A percentile compares a stretch with the other conserved stretches of the same genome.
phyloP scores from a whole-genome alignment of 495 filamentous ascomycete species.

The Apiosordaria backusii region DNA sequence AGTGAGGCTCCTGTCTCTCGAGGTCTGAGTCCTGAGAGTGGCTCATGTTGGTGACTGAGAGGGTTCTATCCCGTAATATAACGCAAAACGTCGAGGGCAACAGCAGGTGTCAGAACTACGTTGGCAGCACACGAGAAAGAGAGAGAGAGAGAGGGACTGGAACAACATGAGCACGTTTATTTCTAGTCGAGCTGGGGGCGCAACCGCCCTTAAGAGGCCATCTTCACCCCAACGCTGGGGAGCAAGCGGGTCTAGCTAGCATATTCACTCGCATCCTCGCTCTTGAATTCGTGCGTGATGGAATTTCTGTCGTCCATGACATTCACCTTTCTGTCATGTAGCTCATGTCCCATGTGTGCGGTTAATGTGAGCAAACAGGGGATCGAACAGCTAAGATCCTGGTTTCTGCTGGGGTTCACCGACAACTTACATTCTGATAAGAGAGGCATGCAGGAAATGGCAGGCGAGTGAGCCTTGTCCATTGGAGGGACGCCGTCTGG shows the following conservation, averaged over 20 bases:
- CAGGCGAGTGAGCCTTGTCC: not conserved
- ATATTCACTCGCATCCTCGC: not conserved
- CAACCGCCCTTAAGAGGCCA: not conserved
- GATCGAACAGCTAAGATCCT: not conserved
- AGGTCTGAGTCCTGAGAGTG: constrained; percentile 1
- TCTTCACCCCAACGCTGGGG: not conserved
- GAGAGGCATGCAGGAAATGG: not conserved
- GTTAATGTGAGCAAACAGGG: not conserved
- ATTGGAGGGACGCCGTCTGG: not conserved
- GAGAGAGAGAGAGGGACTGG: not conserved
- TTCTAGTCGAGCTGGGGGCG: not conserved
- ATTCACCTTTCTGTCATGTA: not conserved
- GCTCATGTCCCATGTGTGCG: not conserved
- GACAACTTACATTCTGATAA: not conserved
- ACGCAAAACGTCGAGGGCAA: not conserved
- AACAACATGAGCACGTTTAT: not conserved
- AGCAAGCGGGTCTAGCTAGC: not conserved
- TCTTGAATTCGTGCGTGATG: not conserved
- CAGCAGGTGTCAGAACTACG: not conserved
- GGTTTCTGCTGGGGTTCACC: not conserved
- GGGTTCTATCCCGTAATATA: not conserved
- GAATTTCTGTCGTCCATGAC: not conserved
- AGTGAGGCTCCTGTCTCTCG: constrained; percentile 16
- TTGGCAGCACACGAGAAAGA: not conserved
- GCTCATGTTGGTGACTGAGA: not conserved